phyloP scores from a whole-genome alignment of 805 yeast species.

The Myxozyma udenii region DNA sequence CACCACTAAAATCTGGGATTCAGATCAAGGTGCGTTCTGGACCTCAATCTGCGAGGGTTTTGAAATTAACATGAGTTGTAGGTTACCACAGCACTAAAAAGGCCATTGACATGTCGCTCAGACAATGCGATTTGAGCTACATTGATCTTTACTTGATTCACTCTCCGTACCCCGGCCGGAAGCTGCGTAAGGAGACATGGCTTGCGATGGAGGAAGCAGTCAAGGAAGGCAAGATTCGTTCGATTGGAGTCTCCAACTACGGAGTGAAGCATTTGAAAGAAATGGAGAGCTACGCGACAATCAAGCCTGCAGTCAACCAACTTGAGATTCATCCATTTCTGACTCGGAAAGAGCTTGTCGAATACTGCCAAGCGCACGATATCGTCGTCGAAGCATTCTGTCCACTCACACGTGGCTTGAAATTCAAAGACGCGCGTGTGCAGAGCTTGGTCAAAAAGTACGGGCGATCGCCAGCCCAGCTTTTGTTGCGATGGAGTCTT shows the following conservation, averaged over 20 bases:
- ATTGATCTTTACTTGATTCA: conserved; percentile 63
- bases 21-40: conserved; percentile 23
- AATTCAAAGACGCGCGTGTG: conserved; percentile 38
- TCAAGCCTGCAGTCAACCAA: conserved; percentile 73
- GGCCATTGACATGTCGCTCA: conserved; percentile 59
- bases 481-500: conserved; percentile 66
- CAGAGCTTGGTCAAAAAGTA: conserved; percentile 48
- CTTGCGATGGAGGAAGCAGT: conserved; percentile 72
- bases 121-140: conserved; percentile 49
- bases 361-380: conserved; percentile 54
- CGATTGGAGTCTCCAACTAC: conserved; percentile 75
- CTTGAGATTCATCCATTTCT: conserved; percentile 84
- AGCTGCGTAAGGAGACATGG: conserved; percentile 59
- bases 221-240: conserved; percentile 53
- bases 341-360: conserved; percentile 60
- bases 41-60: conserved; percentile 28
- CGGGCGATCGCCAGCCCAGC: conserved; percentile 55
- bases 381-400: conserved; percentile 73
- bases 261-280: conserved; percentile 63
- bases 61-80: background rate
- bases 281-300: conserved; percentile 38
- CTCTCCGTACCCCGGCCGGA: conserved; percentile 52
- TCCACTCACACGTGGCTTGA: conserved; percentile 57
- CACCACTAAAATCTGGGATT: conserved; percentile 37
- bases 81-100: conserved; percentile 53